Conservation (phyloP, 768 basidiomycete species). For the Leccinum aurantiacum region DNA sequence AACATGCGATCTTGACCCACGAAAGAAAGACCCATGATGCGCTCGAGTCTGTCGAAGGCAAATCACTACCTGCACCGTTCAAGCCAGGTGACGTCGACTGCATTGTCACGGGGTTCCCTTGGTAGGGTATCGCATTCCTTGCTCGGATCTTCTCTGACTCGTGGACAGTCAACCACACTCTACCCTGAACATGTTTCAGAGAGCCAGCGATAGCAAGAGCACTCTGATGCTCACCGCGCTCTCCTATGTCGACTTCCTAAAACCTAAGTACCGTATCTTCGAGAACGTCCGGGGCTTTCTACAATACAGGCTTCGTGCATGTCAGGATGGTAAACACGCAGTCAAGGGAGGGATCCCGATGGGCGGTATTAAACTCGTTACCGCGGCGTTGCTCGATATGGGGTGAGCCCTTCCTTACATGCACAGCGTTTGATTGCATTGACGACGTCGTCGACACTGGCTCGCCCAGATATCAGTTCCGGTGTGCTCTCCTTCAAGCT, state of each 20-base stretch:
- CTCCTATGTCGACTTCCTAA: slow-evolving; percentile 44
- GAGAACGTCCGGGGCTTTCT: slow-evolving; percentile 52
- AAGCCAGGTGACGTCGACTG: slow-evolving; percentile 56
- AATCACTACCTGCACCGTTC: slow-evolving; percentile 46
- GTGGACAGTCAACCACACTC: slow-evolving; percentile 73
- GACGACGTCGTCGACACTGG: neutral
- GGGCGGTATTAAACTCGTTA: slow-evolving; percentile 72
- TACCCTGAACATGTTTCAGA: slow-evolving; percentile 66
- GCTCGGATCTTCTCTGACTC: slow-evolving; percentile 5
- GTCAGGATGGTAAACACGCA: slow-evolving; percentile 40
- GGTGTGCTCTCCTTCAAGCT: slow-evolving; percentile 44
- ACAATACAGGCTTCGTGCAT: slow-evolving; percentile 38
- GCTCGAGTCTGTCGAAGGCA: slow-evolving; percentile 40
- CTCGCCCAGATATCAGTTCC: slow-evolving; percentile 41
- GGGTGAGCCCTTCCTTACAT: slow-evolving; percentile 41
- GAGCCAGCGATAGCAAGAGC: slow-evolving; percentile 64
- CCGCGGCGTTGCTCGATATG: slow-evolving; percentile 62
- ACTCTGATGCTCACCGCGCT: slow-evolving; percentile 63
- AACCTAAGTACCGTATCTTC: slow-evolving; percentile 45
- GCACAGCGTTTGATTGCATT: neutral
- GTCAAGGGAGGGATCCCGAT: slow-evolving; percentile 64
- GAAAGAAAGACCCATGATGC: slow-evolving; percentile 40
- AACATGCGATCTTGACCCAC: slow-evolving; percentile 55
- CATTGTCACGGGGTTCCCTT: slow-evolving; percentile 73
- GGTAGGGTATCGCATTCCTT: slow-evolving; percentile 38